phyloP scores from a whole-genome alignment of 1,139 yeast genomes.

The Kurtzmaniella quercitrusa region DNA sequence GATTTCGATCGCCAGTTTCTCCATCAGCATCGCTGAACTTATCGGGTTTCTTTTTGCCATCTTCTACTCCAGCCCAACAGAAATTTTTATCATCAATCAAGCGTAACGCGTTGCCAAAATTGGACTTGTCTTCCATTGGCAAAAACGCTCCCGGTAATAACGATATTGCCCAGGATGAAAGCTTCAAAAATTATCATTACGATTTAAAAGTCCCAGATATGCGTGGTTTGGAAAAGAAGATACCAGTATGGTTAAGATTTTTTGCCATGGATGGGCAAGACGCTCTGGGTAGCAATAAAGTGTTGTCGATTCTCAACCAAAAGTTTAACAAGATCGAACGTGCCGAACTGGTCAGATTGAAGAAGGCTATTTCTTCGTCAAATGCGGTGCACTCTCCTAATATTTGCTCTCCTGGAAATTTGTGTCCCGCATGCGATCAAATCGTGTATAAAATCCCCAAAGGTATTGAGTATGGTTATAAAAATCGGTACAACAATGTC shows the following conservation, averaged over 20 bases:
- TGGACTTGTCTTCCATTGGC: conserved; percentile 11
- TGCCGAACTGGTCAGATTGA: conserved; percentile 47
- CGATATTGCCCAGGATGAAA: conserved; percentile 29
- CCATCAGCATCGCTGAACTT: conserved; percentile 7
- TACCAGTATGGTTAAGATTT: conserved; percentile 50
- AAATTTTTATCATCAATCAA: conserved; percentile 31
- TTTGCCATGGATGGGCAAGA: conserved; percentile 11
- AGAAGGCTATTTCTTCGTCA: conserved; percentile 21
- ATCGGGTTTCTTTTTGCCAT: conserved; percentile 35
- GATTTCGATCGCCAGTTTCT: conserved; percentile 15
- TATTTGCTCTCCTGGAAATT: conserved; percentile 40
- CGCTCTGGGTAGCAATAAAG: conserved; percentile 16
- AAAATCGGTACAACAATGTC: conserved; percentile 42
- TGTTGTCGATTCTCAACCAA: conserved; percentile 29
- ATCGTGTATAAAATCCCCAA: conserved; percentile 50
- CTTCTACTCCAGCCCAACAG: conserved; percentile 28
- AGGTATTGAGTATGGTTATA: conserved; percentile 43
- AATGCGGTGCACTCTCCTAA: conserved; percentile 19
- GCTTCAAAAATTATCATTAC: conserved; percentile 31
- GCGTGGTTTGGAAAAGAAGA: conserved; percentile 17
- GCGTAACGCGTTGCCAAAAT: conserved; percentile 19
- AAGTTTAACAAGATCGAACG: conserved; percentile 48
- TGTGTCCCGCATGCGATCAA: conserved; percentile 42
- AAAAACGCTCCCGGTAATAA: conserved; percentile 12
- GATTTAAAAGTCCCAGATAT: conserved; percentile 33